Conservation (phyloP, 148 eudicot species). For the Cornus controversa region DNA sequence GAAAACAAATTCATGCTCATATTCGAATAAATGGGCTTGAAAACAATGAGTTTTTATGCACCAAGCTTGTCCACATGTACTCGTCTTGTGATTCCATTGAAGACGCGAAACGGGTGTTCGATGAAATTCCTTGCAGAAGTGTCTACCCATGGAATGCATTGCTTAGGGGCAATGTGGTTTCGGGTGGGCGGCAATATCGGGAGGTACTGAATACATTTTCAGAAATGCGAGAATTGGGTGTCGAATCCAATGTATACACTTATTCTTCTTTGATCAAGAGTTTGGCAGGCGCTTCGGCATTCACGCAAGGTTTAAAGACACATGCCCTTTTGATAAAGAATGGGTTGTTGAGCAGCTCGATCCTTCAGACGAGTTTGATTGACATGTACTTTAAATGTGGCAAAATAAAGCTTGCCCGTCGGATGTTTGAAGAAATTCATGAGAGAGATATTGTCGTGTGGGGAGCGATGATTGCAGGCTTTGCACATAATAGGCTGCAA, state of each 20-base stretch:
- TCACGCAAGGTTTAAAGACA: slow-evolving; percentile 64
- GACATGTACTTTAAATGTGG: slow-evolving; percentile 95
- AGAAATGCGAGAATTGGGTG: slow-evolving; percentile 70
- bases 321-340: slow-evolving; percentile 78
- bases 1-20: slow-evolving; percentile 54
- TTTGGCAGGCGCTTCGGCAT: slow-evolving; percentile 62
- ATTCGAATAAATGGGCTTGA: slow-evolving; percentile 65
- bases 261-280: slow-evolving; percentile 89
- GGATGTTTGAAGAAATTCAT: slow-evolving; percentile 60
- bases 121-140: slow-evolving; percentile 29
- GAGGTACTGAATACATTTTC: slow-evolving; percentile 40
- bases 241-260: slow-evolving; percentile 73
- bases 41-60: slow-evolving; percentile 60
- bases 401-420: slow-evolving; percentile 64
- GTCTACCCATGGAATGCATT: slow-evolving; percentile 91
- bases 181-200: slow-evolving; percentile 47
- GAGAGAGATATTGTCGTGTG: slow-evolving; percentile 80
- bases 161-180: slow-evolving; percentile 78
- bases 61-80: slow-evolving; percentile 75
- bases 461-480: slow-evolving; percentile 90
- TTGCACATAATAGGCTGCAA: slow-evolving; percentile 64
- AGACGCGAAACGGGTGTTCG: slow-evolving; percentile 61
- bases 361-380: slow-evolving; percentile 67
- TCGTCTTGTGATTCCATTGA: slow-evolving; percentile 63
- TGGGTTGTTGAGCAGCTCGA: slow-evolving; percentile 52